Evolutionary conservation across 192 early-diverging fungal species (phyloP), one percentile per base, ranked within the genome.

Genomic region (Funneliformis mosseae): DNA sequence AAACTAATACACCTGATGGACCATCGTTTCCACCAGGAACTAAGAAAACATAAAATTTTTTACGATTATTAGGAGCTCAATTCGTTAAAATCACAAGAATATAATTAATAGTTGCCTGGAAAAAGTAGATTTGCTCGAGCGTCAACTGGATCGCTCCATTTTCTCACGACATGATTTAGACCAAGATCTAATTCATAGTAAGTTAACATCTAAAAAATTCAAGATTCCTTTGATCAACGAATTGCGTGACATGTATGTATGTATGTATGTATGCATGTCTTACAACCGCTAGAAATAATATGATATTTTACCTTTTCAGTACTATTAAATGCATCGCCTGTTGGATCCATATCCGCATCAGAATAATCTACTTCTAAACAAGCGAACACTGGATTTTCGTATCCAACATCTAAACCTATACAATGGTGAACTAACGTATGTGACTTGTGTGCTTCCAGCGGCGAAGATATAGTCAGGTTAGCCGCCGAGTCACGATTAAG

Each of bases 161-260:
- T 96, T 79, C 98, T 91, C 61, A 98, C 95, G 21, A 99, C 96
- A 84, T 99, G 98, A 85, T 99, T 99, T 33, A 99, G 89, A 23
- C 98, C 98, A 74, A 99, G 90, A 83, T 99, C 98, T 79, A 99
- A 85, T 85, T 99, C 98, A 78, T 99, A 98, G 78, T 95, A 98
- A 41, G 92, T 94, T 80, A 99, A 80, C 72, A 92, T 88, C 91
- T 93, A 83, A 25, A 39, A 23, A 43, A 50, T 42, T 33, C 33
- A 33, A 33, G 33, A 33, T 33, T 33, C 33, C 33, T 2, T 33
- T 33, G 33, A 33, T 33, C 33, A 33, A 33, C 33, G 33, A 33
- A 27, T 64, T n/a, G 25, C 5, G 9, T 12, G n/a, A 27, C 27
- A 64, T 27, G 12, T 14, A 10, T 6, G 25, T 28, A 16, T 64